Percentiles rank a stretch among this genome's conserved stretches.
Conservation (phyloP, 140 eudicot species). For the Stevia rebaudiana region DNA sequence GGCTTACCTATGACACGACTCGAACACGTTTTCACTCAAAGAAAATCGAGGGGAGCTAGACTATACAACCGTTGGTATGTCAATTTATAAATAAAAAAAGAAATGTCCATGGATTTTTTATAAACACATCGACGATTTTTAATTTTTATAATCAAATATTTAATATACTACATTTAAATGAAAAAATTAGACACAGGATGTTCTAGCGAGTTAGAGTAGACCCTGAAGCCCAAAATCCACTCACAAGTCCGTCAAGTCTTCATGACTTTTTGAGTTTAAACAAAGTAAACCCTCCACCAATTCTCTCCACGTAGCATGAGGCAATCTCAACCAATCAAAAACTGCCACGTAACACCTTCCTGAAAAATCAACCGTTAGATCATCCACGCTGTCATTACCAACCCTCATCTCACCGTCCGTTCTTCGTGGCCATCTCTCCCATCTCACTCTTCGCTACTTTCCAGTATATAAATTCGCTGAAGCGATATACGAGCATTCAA, state of each 20-base stretch:
- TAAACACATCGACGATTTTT: too few species aligned
- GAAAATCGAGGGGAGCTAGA: too few species aligned
- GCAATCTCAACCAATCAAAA: slow-evolving; percentile 17
- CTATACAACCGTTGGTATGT: too few species aligned
- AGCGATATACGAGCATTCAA: slow-evolving; percentile 14
- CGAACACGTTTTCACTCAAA: too few species aligned
- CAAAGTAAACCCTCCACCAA: slow-evolving; percentile 1
- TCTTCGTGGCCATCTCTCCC: slow-evolving; percentile 37
- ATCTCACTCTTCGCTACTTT: slow-evolving; percentile 23
- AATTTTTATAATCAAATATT: too few species aligned
- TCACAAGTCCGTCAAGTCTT: slow-evolving; percentile 32
- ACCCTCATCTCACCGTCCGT: slow-evolving; percentile 20
- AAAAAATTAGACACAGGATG: too few species aligned
- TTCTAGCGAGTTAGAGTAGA: background rate
- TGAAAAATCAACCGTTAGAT: slow-evolving; percentile 22
- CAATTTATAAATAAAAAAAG: too few species aligned
- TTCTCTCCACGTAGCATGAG: slow-evolving; percentile 34
- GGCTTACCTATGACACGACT: too few species aligned
- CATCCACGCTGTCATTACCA: slow-evolving; percentile 33
- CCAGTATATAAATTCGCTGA: slow-evolving; percentile 25
- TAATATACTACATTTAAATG: too few species aligned
- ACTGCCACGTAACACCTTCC: slow-evolving; percentile 26
- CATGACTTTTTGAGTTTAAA: slow-evolving; percentile 9
- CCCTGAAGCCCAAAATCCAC: slow-evolving; percentile 22
- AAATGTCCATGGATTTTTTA: too few species aligned